phyloP scores from a whole-genome alignment of 495 filamentous ascomycete species.

The Tuber microsphaerosporum region DNA sequence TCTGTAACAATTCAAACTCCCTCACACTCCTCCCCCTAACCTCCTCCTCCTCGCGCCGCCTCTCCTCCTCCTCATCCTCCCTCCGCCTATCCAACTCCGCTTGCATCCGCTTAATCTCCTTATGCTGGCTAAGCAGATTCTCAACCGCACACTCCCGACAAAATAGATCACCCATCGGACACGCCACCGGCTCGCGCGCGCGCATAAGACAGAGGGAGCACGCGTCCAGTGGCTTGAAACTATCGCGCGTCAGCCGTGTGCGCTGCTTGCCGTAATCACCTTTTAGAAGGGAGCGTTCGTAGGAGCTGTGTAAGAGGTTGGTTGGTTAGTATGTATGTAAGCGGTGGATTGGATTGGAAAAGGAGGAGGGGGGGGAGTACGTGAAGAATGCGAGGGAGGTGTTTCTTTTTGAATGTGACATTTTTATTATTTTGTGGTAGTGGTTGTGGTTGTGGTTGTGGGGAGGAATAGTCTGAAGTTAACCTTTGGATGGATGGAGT shows the following conservation, averaged over 20 bases:
- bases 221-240: slow-evolving; percentile 84
- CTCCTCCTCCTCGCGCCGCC: slow-evolving; percentile 52
- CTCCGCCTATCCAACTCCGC: slow-evolving; percentile 56
- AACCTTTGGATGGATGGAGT: neutral
- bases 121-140: slow-evolving; percentile 82
- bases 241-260: slow-evolving; percentile 84
- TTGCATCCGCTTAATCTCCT: slow-evolving; percentile 83
- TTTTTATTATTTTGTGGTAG: slow-evolving; percentile 5
- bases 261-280: slow-evolving; percentile 70
- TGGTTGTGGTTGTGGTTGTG: slow-evolving; percentile 12
- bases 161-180: slow-evolving; percentile 79
- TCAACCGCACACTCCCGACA: slow-evolving; percentile 89
- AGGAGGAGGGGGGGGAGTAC: slow-evolving; percentile 11
- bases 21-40: slow-evolving; percentile 52
- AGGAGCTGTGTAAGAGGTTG: slow-evolving; percentile 46
- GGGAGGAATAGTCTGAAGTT: neutral
- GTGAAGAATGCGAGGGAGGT: slow-evolving; percentile 95
- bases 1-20: slow-evolving; percentile 61
- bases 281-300: slow-evolving; percentile 77
- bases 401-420: slow-evolving; percentile 64
- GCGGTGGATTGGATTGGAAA: neutral
- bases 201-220: slow-evolving; percentile 84
- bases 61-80: slow-evolving; percentile 52
- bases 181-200: slow-evolving; percentile 70
- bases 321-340: slow-evolving; percentile 10